Conservation (phyloP, 805 yeast genomes). For the Candida nemodendra region DNA sequence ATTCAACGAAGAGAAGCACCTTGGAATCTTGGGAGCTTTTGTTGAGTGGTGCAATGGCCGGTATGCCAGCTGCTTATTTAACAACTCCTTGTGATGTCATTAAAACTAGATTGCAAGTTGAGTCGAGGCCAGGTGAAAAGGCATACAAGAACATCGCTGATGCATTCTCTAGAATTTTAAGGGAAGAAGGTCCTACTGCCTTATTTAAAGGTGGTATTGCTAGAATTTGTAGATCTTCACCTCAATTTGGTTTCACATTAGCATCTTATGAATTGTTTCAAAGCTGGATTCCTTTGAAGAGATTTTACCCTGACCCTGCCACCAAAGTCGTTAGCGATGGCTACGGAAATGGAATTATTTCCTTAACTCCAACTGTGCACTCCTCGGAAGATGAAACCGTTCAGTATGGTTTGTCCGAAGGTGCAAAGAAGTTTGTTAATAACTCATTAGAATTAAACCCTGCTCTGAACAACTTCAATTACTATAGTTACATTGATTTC, state of each 20-base stretch:
- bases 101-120: slow-evolving; percentile 90
- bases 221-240: slow-evolving; percentile 90
- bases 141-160: slow-evolving; percentile 74
- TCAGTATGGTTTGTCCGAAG: slow-evolving; percentile 29
- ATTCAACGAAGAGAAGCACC: slow-evolving; percentile 53
- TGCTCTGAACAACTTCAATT: slow-evolving; percentile 28
- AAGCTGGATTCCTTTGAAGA: slow-evolving; percentile 66
- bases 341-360: slow-evolving; percentile 25
- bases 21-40: slow-evolving; percentile 83
- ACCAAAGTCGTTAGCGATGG: slow-evolving; percentile 21
- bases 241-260: slow-evolving; percentile 95
- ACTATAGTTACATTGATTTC: slow-evolving; percentile 26
- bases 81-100: slow-evolving; percentile 98
- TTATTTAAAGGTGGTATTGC: slow-evolving; percentile 97
- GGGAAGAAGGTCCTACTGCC: slow-evolving; percentile 81
- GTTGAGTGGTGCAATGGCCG: slow-evolving; percentile 89
- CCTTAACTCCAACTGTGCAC: slow-evolving; percentile 21
- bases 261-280: slow-evolving; percentile 96
- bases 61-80: slow-evolving; percentile 95
- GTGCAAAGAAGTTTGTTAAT: slow-evolving; percentile 31
- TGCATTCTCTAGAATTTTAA: slow-evolving; percentile 70
- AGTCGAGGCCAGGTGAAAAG: slow-evolving; percentile 71
- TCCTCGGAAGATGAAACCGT: slow-evolving; percentile 20
- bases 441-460: slow-evolving; percentile 32
- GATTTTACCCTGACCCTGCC: slow-evolving; percentile 31